These are phyloP conservation scores for Wickerhamomyces queroliae DNA, from an alignment of 805 yeast species.

Conservation along the genomic window DNA sequence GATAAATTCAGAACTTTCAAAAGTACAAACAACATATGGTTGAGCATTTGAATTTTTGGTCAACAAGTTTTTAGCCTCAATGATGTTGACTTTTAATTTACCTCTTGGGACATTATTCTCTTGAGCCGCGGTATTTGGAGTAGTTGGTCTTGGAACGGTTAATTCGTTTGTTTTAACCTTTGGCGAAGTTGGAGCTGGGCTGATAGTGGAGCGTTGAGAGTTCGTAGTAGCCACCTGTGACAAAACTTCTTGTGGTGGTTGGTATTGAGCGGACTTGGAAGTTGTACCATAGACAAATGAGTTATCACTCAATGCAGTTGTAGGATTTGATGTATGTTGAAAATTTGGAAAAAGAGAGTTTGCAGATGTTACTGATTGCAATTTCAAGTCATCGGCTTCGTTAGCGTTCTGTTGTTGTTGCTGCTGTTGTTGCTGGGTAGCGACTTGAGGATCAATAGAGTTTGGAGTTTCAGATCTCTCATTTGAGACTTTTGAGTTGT, in stretches of 20 bases:
- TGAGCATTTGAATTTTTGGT: conserved; percentile 50
- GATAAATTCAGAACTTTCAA: conserved; percentile 86
- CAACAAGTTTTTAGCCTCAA: conserved; percentile 70
- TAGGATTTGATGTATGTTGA: conserved; percentile 51
- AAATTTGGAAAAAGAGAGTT: conserved; percentile 28
- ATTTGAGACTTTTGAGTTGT: conserved; percentile 3
- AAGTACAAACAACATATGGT: conserved; percentile 89
- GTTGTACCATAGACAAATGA: conserved; percentile 70
- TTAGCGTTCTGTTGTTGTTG: conserved; percentile 7
- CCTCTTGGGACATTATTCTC: conserved; percentile 61
- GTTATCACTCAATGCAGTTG: conserved; percentile 60
- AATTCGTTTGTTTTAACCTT: conserved; percentile 2
- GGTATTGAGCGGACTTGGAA: conserved; percentile 30
- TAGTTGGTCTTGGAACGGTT: conserved; percentile 8
- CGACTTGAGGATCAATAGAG: conserved; percentile 7
- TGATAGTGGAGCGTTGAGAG: conserved; percentile 15
- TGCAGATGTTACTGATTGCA: conserved; percentile 3
- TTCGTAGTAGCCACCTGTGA: conserved; percentile 25
- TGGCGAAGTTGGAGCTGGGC: conserved; percentile 6
- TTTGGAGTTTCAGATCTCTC: conserved; percentile 3
- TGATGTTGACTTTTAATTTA: conserved; percentile 70
- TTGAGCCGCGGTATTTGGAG: conserved; percentile 11
- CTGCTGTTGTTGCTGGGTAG: conserved; percentile 10
- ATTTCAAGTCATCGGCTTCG: background rate
- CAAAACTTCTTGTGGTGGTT: conserved; percentile 29